A percentile compares a stretch with the other conserved stretches of the same genome.
These are phyloP conservation scores for Xanthoceras sorbifolium DNA, from an alignment of 345 rosid genomes.

Conservation along the genomic window DNA sequence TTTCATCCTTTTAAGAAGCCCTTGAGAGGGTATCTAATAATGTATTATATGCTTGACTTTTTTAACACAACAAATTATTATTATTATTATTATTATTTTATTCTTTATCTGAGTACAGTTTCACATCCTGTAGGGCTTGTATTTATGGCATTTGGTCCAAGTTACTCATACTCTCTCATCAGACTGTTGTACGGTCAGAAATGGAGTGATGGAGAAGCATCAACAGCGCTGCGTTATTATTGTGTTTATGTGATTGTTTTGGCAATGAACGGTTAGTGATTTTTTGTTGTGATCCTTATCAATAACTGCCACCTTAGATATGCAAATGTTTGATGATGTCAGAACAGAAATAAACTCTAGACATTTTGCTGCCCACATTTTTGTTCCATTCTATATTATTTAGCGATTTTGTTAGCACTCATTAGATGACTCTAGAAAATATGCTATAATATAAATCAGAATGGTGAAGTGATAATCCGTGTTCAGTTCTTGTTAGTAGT, in stretches of 20 bases:
- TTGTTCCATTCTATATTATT: constrained; percentile 4
- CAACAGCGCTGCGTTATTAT: constrained; percentile 74
- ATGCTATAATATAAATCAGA: background rate
- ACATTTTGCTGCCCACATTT: background rate
- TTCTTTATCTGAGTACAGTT: constrained; percentile 19
- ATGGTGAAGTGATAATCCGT: background rate
- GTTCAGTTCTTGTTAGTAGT: background rate
- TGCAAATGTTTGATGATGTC: background rate
- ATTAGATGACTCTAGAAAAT: background rate
- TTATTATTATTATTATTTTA: background rate
- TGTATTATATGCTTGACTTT: constrained; percentile 8
- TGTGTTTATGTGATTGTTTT: constrained; percentile 77
- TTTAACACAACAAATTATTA: background rate
- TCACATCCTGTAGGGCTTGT: constrained; percentile 54
- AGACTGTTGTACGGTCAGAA: constrained; percentile 82
- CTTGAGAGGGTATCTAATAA: background rate
- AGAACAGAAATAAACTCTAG: background rate
- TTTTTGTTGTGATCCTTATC: constrained; percentile 2
- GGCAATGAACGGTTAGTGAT: constrained; percentile 76
- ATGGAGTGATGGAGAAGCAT: constrained; percentile 99
- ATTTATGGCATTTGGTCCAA: constrained; percentile 94
- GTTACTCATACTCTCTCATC: constrained; percentile 90
- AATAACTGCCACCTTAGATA: background rate
- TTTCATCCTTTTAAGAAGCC: constrained; percentile 1
- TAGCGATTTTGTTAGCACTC: background rate